These are phyloP conservation scores for Hamamelis virginiana DNA, from an alignment of 164 flowering plant species.

Conservation along the genomic window DNA sequence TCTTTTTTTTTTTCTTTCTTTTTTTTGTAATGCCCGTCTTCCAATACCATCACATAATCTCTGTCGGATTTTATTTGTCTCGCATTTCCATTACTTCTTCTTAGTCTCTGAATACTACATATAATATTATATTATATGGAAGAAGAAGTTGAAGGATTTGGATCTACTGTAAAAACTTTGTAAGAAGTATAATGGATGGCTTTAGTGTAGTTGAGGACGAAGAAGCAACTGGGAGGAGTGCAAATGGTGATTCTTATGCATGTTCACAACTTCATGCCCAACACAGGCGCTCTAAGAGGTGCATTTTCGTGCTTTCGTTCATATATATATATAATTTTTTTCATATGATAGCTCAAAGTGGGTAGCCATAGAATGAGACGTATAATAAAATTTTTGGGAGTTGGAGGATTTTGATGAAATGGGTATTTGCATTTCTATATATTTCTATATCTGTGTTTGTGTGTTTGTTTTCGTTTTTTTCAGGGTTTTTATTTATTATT, in stretches of 20 bases:
- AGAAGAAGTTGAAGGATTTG: conserved; percentile 11
- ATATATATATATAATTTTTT: background rate
- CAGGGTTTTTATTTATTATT: too few species aligned
- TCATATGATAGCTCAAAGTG: background rate
- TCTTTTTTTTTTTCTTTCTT: too few species aligned
- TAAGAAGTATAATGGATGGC: conserved; percentile 30
- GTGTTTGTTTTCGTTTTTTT: too few species aligned
- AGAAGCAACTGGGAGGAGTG: conserved; percentile 20
- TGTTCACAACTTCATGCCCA: conserved; percentile 27
- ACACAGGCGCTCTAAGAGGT: conserved; percentile 78
- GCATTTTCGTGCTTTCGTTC: background rate
- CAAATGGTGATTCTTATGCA: conserved; percentile 20
- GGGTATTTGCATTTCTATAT: too few species aligned
- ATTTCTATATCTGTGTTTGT: too few species aligned
- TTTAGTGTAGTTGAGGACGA: conserved; percentile 23
- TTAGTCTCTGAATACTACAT: background rate
- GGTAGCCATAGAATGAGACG: too few species aligned
- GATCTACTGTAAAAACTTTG: conserved; percentile 5
- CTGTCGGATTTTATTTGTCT: background rate
- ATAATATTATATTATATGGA: background rate
- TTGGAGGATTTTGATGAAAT: too few species aligned
- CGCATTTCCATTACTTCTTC: background rate
- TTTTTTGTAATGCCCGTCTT: background rate
- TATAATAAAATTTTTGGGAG: too few species aligned
- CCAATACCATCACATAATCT: conserved; percentile 1